phyloP scores from a whole-genome alignment of 2,329 filamentous ascomycete genomes.

The Venturia asperata region DNA sequence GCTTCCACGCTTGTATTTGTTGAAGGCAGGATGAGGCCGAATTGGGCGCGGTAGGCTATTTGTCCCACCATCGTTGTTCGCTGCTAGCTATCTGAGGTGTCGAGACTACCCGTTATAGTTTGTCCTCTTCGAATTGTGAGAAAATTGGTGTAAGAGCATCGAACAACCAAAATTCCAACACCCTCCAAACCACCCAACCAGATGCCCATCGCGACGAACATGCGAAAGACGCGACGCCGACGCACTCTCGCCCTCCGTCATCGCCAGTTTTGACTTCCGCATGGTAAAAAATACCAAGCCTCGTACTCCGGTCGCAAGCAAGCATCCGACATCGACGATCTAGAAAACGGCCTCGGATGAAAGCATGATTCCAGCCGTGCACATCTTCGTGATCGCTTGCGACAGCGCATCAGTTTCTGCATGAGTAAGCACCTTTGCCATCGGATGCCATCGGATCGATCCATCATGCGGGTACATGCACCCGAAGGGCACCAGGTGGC shows the following conservation, averaged over 20 bases:
- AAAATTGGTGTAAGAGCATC: not conserved
- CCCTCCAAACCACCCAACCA: not conserved
- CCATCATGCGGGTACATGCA: not conserved
- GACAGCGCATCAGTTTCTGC: not conserved
- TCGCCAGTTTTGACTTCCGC: not conserved
- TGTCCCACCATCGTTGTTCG: constrained; percentile 5
- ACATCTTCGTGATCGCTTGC: not conserved
- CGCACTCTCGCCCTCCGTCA: not conserved
- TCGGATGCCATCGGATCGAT: not conserved
- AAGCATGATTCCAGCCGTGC: constrained; percentile 2
- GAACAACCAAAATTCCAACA: not conserved
- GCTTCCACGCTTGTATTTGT: constrained; percentile 33
- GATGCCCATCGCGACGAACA: not conserved
- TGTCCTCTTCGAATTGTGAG: not conserved
- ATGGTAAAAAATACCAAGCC: not conserved
- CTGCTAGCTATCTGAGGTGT: too few species aligned
- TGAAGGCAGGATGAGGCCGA: constrained; percentile 30
- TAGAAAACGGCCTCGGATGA: not conserved
- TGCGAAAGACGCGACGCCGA: constrained; percentile 7
- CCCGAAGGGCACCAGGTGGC: not conserved
- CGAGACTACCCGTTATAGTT: not conserved
- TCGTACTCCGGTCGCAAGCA: not conserved
- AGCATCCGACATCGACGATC: not conserved
- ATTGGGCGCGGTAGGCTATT: constrained; percentile 23
- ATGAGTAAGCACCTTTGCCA: not conserved